phyloP scores from a whole-genome alignment of 2,329 filamentous ascomycete genomes.

The Stagonosporopsis cucurbitacearum region DNA sequence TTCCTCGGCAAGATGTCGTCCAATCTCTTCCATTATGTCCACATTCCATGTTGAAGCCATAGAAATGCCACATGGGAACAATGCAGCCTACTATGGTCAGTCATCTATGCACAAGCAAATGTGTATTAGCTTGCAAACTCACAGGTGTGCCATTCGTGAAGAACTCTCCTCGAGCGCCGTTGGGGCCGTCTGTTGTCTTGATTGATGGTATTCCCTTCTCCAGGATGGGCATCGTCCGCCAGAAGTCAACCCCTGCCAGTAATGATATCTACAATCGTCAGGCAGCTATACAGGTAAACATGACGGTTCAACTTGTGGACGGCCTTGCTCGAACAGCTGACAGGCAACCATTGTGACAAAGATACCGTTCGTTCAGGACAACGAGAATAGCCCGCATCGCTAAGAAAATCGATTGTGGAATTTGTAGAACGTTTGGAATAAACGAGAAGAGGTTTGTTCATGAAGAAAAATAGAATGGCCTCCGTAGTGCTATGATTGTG shows the following conservation, averaged over 20 bases:
- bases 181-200: constrained; percentile 72
- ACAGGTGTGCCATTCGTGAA: constrained; percentile 61
- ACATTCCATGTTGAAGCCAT: constrained; percentile 82
- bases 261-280: constrained; percentile 46
- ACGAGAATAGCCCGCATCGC: no score
- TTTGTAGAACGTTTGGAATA: neutral
- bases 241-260: constrained; percentile 67
- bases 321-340: neutral
- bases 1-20: constrained; percentile 74
- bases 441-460: neutral
- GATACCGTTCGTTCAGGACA: neutral
- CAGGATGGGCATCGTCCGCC: constrained; percentile 69
- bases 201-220: constrained; percentile 68
- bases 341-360: neutral
- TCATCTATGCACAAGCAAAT: neutral
- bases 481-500: neutral
- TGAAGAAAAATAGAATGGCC: no score
- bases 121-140: constrained; percentile 26
- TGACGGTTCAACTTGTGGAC: neutral
- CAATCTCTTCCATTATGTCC: constrained; percentile 71
- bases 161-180: constrained; percentile 72
- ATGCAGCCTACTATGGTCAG: constrained; percentile 64
- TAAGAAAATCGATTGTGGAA: neutral
- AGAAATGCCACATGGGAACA: constrained; percentile 80
- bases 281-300: constrained; percentile 9